Evolutionary conservation across 257 asterid genomes (phyloP).

Genomic region (Salvia miltiorrhiza): DNA sequence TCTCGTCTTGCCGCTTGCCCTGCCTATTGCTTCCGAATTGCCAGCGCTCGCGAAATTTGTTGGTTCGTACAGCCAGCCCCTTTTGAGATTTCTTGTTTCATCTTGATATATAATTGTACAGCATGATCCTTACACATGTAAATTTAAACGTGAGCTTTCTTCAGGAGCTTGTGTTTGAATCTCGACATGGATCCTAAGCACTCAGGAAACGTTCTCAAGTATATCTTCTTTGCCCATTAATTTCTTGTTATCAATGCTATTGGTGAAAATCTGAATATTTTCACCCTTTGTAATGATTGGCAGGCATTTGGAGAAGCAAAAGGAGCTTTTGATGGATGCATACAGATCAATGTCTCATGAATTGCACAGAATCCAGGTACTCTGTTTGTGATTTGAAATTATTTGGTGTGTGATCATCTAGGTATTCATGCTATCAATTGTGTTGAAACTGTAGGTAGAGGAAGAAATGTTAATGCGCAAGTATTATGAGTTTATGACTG

Average conservation of each 20-base stretch:
- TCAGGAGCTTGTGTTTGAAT: no score
- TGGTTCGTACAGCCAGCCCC: no score
- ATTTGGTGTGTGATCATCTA: background rate
- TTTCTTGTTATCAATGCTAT: no score
- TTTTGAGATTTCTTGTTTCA: no score
- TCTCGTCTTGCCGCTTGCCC: no score
- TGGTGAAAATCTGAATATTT: background rate
- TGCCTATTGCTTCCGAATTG: no score
- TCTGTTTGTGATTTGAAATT: background rate
- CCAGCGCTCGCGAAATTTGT: no score
- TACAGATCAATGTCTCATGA: slow-evolving; percentile 69
- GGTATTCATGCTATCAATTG: background rate
- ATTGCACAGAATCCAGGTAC: slow-evolving; percentile 76
- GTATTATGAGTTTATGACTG: slow-evolving; percentile 76
- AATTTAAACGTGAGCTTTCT: no score
- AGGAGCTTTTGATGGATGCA: slow-evolving; percentile 60
- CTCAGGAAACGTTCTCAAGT: slow-evolving; percentile 7
- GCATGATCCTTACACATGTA: no score
- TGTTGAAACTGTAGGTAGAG: slow-evolving; percentile 54
- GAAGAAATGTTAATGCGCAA: slow-evolving; percentile 94
- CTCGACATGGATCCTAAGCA: slow-evolving; percentile 12
- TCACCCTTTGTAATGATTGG: background rate
- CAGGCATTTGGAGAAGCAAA: slow-evolving; percentile 88
- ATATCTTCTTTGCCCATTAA: background rate
- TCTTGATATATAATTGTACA: no score